Base-by-base conservation (phyloP, 2,329 filamentous ascomycete genomes). In the Aspergillaceae sp. region DNA sequence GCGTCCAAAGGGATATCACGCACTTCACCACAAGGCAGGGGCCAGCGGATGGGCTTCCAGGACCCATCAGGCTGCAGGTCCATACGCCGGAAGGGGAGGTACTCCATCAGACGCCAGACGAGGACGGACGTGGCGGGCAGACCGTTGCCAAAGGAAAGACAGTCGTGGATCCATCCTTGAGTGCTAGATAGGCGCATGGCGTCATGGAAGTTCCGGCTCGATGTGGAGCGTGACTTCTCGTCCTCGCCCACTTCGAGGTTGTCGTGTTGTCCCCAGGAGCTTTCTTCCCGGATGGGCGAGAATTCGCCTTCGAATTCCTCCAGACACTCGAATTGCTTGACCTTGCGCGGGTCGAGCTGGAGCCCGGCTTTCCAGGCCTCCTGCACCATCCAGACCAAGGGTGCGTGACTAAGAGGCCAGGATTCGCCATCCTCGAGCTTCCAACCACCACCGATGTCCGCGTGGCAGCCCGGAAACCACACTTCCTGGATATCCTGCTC, bases 41-140 rank as follows among this genome's bases (percentile, higher is more conserved):
- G 87, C 84, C 86, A 91, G 6, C 81, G 74, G 53, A 92, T 91
- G 0, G 85, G 83, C 63, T 80, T 83, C 87, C 87, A 92, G 0
- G 79, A 80, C 0, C 85, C 85, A 51, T 90, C 83, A 0, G 71
- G 49, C 50, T 81, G 80, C 5, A 91, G 69, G 55, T 91, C 87
- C 84, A 92, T 90, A 27, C 87, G 75, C 1, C 84, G 77, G 67
- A 91, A 90, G 0, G 87, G 87, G 27, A 91, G 70, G 61, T 84
- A 89, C 58, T 91, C 87, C 86, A 91, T 87, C 26, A 87, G 62
- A 33, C 81, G 84, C 86, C 86, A 91, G 2, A 74, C 76, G 0
- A 83, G 54, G 0, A 87, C 84, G 0, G 80, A 77, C 3, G 69
- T 46, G 27, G 52, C 50, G 0, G 73, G 63, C 3, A 85, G 69